Evolutionary conservation across 1,284 basidiomycete genomes (phyloP), one percentile per base, ranked within the genome.

Genomic region (Cryptococcus wingfieldii): DNA sequence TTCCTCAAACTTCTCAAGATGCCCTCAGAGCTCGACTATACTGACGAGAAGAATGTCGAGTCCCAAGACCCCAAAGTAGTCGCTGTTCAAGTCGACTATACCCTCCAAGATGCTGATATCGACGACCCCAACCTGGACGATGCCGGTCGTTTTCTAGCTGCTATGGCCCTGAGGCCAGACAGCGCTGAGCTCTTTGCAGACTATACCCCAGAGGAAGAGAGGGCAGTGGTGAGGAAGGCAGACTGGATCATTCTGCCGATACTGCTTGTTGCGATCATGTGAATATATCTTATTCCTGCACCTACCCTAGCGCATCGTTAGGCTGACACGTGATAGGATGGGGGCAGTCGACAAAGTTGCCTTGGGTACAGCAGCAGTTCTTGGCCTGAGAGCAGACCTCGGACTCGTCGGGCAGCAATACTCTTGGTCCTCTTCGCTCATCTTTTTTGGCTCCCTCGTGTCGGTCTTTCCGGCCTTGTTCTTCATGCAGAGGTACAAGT

Each of bases 351-450:
- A 69, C 63, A 66, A 70, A 50, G 63, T 65, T 43, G 51, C 55
- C 19, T 44, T 69, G 5, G 65, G 67, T 37, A 66, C 64, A 7
- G 57, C 66, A 7, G 66, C 59, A 3, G 59, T 53, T 14, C 58
- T 62, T 28, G 60, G 61, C 45, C 28, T 68, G 2, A 44, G 46
- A 10, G 51, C 49, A 9, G 66, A 68, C 41, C 53, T 63, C 3
- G 25, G 58, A 25, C 50, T 68, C 2, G 59, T 63, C 16, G 66
- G 64, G 3, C 60, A 65, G 49, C 59, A 68, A 25, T 68, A 66
- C 53, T 61, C 60, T 6, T 67, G 66, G 59, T 55, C 56, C 7
- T 56, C 48, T 51, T 59, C 60, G 10, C 58, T 62, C 47, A 63
- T 61, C 44, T 61, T 53, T 44, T 61, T 61, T 44, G 60, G 60